Evolutionary conservation across 2,329 filamentous ascomycete genomes (phyloP).

Genomic region (Fusarium gaditjirri): DNA sequence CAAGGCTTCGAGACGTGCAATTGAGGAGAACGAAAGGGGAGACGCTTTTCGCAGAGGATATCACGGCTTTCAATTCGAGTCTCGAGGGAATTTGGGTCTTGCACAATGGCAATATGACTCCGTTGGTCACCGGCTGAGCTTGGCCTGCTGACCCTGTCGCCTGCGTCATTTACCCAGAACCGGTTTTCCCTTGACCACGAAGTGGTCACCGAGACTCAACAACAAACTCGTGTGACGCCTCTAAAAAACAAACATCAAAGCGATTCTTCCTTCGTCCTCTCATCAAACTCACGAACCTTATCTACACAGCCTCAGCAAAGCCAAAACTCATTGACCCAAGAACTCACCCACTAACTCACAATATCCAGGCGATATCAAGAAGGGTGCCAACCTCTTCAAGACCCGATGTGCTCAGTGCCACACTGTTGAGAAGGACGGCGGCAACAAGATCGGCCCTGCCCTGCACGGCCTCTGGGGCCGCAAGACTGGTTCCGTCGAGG

Average conservation of each 20-base stretch:
- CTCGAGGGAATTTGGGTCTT: not conserved
- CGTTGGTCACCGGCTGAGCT: not conserved
- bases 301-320: not conserved
- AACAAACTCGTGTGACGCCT: slow-evolving; percentile 4
- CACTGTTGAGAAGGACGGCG: slow-evolving; percentile 88
- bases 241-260: not conserved
- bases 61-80: slow-evolving; percentile 6
- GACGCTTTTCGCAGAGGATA: slow-evolving; percentile 7
- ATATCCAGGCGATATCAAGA: slow-evolving; percentile 87
- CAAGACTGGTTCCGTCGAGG: slow-evolving; percentile 89
- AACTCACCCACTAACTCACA: slow-evolving; percentile 44
- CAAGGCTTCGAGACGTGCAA: slow-evolving; percentile 28
- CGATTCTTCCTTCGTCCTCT: not conserved
- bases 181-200: slow-evolving; percentile 25
- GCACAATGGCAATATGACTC: slow-evolving; percentile 2
- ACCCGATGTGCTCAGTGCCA: slow-evolving; percentile 99
- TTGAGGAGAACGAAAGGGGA: slow-evolving; percentile 24
- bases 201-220: slow-evolving; percentile 24
- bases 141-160: slow-evolving; percentile 24
- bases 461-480: slow-evolving; percentile 98
- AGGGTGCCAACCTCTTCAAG: slow-evolving; percentile 99
- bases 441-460: slow-evolving; percentile 98
- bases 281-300: not conserved
- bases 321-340: not conserved
- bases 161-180: slow-evolving; percentile 51